A percentile compares a stretch with the other conserved stretches of the same genome.
These are phyloP conservation scores for Chenopodium berlandieri DNA, from an alignment of 148 eudicot species.

Conservation along the genomic window DNA sequence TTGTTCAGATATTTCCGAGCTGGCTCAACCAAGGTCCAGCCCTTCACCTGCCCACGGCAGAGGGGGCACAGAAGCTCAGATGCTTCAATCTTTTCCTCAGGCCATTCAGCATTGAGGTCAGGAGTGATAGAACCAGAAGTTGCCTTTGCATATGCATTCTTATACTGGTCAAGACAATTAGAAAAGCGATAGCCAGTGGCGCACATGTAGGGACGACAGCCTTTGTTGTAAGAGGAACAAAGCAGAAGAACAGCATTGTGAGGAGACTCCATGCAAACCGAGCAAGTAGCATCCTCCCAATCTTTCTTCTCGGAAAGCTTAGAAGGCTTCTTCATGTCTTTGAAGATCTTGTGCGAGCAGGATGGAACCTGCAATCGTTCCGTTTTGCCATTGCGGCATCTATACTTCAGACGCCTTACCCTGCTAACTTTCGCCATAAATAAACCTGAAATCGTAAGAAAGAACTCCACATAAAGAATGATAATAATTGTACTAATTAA, in stretches of 20 bases:
- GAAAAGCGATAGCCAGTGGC: slow-evolving; percentile 52
- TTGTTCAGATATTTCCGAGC: slow-evolving; percentile 62
- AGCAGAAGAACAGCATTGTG: slow-evolving; percentile 62
- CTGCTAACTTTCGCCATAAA: slow-evolving; percentile 63
- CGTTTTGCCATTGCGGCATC: slow-evolving; percentile 26
- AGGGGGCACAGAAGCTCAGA: slow-evolving; percentile 71
- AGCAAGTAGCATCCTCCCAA: slow-evolving; percentile 54
- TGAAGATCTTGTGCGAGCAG: slow-evolving; percentile 42
- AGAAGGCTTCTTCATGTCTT: slow-evolving; percentile 37
- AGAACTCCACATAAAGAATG: slow-evolving; percentile 14
- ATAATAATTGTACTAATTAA: not conserved
- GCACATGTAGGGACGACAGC: slow-evolving; percentile 71
- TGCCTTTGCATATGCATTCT: slow-evolving; percentile 48
- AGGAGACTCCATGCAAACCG: slow-evolving; percentile 57
- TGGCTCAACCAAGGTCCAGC: slow-evolving; percentile 74
- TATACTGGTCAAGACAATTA: slow-evolving; percentile 55
- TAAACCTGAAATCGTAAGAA: slow-evolving; percentile 34
- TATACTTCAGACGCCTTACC: slow-evolving; percentile 35
- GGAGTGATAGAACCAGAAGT: slow-evolving; percentile 24
- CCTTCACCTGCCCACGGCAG: slow-evolving; percentile 90
- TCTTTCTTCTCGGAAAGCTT: slow-evolving; percentile 40
- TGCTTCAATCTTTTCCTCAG: slow-evolving; percentile 32
- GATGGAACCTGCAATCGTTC: slow-evolving; percentile 32
- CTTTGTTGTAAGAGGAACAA: slow-evolving; percentile 52
- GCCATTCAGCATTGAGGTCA: slow-evolving; percentile 20